Evolutionary conservation across 768 basidiomycete species (phyloP), one percentile per base, ranked within the genome.

Genomic region (Tricholoma bakamatsutake): DNA sequence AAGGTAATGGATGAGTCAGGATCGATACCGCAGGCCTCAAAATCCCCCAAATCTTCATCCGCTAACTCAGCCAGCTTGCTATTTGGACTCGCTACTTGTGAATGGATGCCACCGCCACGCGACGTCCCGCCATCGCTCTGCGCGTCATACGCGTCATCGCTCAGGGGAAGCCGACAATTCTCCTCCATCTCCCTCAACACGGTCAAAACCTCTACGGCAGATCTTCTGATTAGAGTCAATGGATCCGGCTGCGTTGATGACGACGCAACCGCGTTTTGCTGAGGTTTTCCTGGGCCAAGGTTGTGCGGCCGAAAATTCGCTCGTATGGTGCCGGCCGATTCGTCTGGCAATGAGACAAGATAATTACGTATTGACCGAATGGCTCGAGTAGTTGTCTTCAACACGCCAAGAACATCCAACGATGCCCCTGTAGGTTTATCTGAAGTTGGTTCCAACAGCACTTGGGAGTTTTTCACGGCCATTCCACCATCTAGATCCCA

Each of bases 361-460:
- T 93, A 94, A 66, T 90, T 90, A 11, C 93, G 81, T 31, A 91
- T 87, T 12, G 87, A 85, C 33, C 93, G 83, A 47, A 97, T 84
- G 4, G 89, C 84, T 39, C 79, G 80, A 6, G 92, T 93, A 0
- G 93, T 94, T 1, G 77, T 82, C 68, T 90, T 87, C 55, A 96
- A 80, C 4, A 85, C 74, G 4, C 74, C 76, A 8, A 95, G 78
- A 6, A 97, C 78, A 58, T 90, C 87, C 49, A 82, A 70, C 17
- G 63, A 52, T 52, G 59, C 62, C 27, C 64, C 61, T 27, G 62
- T 52, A 34, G 17, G 11, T 18, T 47, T 7, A 27, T 30, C 30
- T 33, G 39, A 34, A 3, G 30, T 17, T 7, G 30, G 46, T 7
- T 2, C 27, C n/a, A 17, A 9, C 46, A 30, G 13, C 3, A 4